phyloP scores from a whole-genome alignment of 1,284 basidiomycete species.

The Leccinum subspadiceum region DNA sequence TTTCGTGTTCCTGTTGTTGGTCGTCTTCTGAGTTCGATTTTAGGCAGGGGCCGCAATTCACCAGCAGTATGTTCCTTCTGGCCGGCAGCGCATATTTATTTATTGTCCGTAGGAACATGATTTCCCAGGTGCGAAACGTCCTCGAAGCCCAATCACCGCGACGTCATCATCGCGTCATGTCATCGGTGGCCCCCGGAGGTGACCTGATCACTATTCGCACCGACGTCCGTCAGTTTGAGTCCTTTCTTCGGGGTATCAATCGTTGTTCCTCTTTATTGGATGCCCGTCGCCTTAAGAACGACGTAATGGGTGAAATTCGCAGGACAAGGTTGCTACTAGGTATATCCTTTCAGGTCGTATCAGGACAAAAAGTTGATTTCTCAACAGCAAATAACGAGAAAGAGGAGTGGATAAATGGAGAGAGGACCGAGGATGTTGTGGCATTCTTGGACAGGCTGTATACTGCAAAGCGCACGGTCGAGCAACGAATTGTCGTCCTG shows the following conservation, averaged over 20 bases:
- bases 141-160: slow-evolving; percentile 75
- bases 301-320: slow-evolving; percentile 84
- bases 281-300: slow-evolving; percentile 86
- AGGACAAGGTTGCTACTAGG: slow-evolving; percentile 71
- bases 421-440: slow-evolving; percentile 79
- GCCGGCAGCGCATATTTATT: slow-evolving; percentile 4
- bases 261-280: slow-evolving; percentile 82
- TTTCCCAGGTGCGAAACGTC: slow-evolving; percentile 81
- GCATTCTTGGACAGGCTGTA: slow-evolving; percentile 88
- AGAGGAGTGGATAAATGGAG: slow-evolving; percentile 80
- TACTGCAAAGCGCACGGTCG: slow-evolving; percentile 82
- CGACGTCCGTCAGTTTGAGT: slow-evolving; percentile 81
- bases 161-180: slow-evolving; percentile 40
- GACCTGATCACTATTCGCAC: slow-evolving; percentile 77
- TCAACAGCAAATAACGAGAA: slow-evolving; percentile 73
- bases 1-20: background rate
- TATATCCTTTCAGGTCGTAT: slow-evolving; percentile 27
- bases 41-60: slow-evolving; percentile 87
- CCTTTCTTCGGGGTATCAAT: slow-evolving; percentile 82
- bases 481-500: slow-evolving; percentile 79
- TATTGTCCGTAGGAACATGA: slow-evolving; percentile 57
- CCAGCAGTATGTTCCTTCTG: slow-evolving; percentile 67
- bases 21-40: slow-evolving; percentile 6
- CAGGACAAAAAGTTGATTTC: slow-evolving; percentile 9
- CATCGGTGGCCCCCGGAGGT: slow-evolving; percentile 42